Evolutionary conservation across 805 yeast species (phyloP).

Genomic region (Metschnikowia orientalis): DNA sequence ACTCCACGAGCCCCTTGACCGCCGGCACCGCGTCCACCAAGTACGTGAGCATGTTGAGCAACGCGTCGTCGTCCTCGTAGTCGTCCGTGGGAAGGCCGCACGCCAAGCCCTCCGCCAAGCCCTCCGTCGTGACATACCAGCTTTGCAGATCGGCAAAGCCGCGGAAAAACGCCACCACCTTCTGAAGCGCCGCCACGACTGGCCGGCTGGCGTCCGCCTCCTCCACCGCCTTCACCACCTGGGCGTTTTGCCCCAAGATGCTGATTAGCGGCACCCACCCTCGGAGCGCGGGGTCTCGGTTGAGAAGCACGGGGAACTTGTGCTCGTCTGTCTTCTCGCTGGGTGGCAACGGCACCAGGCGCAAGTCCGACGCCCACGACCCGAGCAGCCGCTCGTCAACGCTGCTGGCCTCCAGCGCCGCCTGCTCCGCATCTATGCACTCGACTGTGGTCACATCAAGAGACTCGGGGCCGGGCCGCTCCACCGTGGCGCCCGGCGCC

Average conservation of each 20-base stretch:
- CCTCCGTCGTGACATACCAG: constrained; percentile 22
- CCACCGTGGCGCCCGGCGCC: constrained; percentile 5
- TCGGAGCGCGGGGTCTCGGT: constrained; percentile 5
- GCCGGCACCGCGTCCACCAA: constrained; percentile 15
- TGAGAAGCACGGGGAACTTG: constrained; percentile 12
- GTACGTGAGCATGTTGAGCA: constrained; percentile 16
- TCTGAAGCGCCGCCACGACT: constrained; percentile 21
- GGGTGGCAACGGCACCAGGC: constrained; percentile 10
- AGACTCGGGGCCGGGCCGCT: constrained; percentile 5
- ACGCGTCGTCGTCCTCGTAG: constrained; percentile 21
- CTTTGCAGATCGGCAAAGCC: constrained; percentile 10
- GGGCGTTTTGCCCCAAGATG: constrained; percentile 34
- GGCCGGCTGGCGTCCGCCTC: constrained; percentile 9
- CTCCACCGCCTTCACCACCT: constrained; percentile 28
- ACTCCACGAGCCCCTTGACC: constrained; percentile 20
- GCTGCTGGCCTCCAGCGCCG: constrained; percentile 4
- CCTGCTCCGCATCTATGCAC: constrained; percentile 5
- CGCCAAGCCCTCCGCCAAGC: constrained; percentile 18
- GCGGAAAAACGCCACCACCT: constrained; percentile 19
- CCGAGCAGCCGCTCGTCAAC: constrained; percentile 4
- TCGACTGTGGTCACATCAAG: constrained; percentile 9
- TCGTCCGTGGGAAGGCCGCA: constrained; percentile 17
- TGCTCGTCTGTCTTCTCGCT: constrained; percentile 11
- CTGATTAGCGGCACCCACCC: constrained; percentile 40
- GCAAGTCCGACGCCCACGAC: constrained; percentile 1